Conservation (phyloP, 2,329 filamentous ascomycete species). For the Tolypocladium paradoxum region DNA sequence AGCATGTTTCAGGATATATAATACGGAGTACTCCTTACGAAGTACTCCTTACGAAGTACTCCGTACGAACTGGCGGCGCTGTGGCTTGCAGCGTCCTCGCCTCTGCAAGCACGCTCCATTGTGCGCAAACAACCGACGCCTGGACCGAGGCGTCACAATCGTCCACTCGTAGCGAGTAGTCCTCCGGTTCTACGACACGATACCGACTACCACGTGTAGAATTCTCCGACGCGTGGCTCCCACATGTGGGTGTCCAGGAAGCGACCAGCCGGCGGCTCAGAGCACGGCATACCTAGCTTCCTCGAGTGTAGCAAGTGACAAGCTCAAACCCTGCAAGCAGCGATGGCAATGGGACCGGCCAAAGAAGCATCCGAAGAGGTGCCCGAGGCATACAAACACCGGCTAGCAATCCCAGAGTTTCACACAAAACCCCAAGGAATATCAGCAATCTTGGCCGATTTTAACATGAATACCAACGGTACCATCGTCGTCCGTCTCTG, state of each 20-base stretch:
- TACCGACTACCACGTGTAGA: background rate
- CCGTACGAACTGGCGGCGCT: background rate
- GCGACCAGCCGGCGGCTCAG: too few species aligned
- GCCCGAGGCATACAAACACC: background rate
- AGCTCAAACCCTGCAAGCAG: too few species aligned
- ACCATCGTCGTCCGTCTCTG: background rate
- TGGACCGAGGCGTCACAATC: background rate
- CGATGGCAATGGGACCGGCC: background rate
- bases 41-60: too few species aligned
- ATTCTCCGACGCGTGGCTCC: background rate
- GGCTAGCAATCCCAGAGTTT: too few species aligned
- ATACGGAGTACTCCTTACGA: too few species aligned
- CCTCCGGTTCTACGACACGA: background rate
- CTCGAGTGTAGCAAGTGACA: too few species aligned
- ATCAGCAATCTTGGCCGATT: background rate
- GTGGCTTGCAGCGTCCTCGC: background rate
- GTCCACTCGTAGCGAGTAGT: too few species aligned
- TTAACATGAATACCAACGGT: background rate
- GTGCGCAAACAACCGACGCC: background rate
- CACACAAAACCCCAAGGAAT: background rate
- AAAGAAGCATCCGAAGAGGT: background rate
- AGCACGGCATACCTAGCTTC: too few species aligned
- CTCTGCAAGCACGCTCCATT: background rate
- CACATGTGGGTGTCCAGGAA: background rate
- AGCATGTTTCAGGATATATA: background rate